Evolutionary conservation across 345 rosid genomes (phyloP), one percentile per base, ranked within the genome.

Genomic region (Gossypium anomalum): DNA sequence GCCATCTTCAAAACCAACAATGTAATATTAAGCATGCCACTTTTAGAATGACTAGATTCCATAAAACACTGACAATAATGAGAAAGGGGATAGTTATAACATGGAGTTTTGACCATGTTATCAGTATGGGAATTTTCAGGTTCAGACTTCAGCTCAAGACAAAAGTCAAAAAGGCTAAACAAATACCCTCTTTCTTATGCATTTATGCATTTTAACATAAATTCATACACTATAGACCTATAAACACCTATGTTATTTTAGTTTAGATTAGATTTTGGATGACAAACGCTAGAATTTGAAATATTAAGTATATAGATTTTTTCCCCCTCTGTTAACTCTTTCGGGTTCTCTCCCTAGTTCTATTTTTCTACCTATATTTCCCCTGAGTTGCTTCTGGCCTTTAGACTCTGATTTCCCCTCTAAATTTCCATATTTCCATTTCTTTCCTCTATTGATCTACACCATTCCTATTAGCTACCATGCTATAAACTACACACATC

Each of bases 1-100:
- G 97, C 98, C 99, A 96, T 96, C 99, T 96, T 69, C 70, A 19
- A 65, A 51, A 76, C 75, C 74, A 4, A 51, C 15, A 25, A 75
- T 58, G 60, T 47, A 23, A 25, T 51, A 38, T 48, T 14, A 60
- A 60, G 41, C 41, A 70, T 13, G 45, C n/a, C 59, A 52, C 13
- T 29, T 51, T 52, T 70, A 70, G 47, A 51, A 70, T 5, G 45
- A 17, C 15, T 70, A 52, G 60, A 70, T 17, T 41, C 47, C 15
- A 29, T 29, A 51, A 27, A 69, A 69, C 16, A 69, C 16, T 9
- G 23, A 27, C 38, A 13, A 67, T 67, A 19, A 67, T 23, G 19
- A 77, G 44, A 67, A 23, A 12, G 29, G 56, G 11, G 66, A 71
- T 25, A 70, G 55, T 23, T 67, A 47, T 47, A 23, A 23, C 57